phyloP scores from a whole-genome alignment of 2,329 filamentous ascomycete species.

The Penicillium brasilianum region DNA sequence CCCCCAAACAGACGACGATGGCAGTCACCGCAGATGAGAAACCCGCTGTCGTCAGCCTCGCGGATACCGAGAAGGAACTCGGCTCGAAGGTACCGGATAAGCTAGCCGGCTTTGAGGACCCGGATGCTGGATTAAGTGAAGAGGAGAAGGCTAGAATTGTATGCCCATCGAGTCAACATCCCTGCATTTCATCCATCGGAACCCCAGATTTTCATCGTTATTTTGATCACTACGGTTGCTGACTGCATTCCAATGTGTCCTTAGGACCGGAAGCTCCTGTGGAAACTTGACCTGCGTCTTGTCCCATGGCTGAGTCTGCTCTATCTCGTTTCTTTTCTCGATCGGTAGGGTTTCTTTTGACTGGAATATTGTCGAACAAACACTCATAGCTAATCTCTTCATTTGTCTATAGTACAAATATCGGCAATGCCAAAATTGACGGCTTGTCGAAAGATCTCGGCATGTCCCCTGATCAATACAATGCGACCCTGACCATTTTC shows the following conservation, averaged over 20 bases:
- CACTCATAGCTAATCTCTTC: neutral
- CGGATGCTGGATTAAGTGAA: constrained; percentile 67
- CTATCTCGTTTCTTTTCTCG: constrained; percentile 51
- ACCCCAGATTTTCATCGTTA: neutral
- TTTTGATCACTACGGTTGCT: neutral
- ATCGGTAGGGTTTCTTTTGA: constrained; percentile 32
- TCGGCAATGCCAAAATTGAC: constrained; percentile 72
- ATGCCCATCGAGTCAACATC: constrained; percentile 32
- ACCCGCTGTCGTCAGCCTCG: constrained; percentile 13
- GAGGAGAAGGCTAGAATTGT: constrained; percentile 68
- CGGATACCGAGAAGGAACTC: constrained; percentile 30
- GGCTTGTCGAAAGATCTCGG: constrained; percentile 63
- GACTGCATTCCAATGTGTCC: neutral
- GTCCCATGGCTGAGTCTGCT: constrained; percentile 55
- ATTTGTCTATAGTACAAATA: constrained; percentile 64
- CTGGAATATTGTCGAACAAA: neutral
- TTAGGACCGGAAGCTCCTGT: constrained; percentile 51
- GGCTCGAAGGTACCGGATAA: constrained; percentile 13
- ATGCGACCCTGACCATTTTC: constrained; percentile 78
- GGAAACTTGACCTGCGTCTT: constrained; percentile 52
- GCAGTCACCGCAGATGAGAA: constrained; percentile 17
- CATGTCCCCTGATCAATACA: constrained; percentile 71
- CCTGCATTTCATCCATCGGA: neutral
- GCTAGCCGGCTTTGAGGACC: constrained; percentile 50
- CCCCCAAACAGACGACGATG: neutral